Base-by-base conservation (phyloP, 768 basidiomycete species). In the Calocybe gangraenosa region DNA sequence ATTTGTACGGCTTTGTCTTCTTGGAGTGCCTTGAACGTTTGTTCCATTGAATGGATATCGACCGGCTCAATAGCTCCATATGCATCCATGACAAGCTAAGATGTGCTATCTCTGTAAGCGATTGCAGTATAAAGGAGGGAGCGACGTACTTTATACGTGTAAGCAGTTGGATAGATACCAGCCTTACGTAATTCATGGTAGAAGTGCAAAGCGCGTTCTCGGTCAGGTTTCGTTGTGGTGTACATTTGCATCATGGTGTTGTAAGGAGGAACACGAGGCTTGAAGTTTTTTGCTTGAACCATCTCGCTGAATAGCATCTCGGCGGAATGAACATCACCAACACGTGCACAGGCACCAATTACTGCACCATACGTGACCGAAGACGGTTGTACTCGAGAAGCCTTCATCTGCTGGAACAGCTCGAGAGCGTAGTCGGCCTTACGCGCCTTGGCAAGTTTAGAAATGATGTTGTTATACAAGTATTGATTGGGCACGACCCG, bases 211-310 rank as follows among this genome's bases (percentile, higher is more conserved):
- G 85, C 88, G 37, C 82, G 76, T 20, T 75, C 76, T 42, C 92
- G 79, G 51, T 90, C 84, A 1, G 92, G 95, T 62, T 87, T 89
- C n/a, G 87, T 92, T 44, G 84, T 81, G 39, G 87, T 84, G 66
- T 92, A 93, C 56, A 95, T 73, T 63, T 99, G 96, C 80, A 99
- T 97, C 93, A 99, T 96, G 25, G 87, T 93, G 68, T 99, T 99
- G 75, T 84, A 99, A 0, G 95, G 95, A 15, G 95, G 96, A 1
- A 96, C 83, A 6, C 93, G 75, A 7, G 94, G 85, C 66, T 75
- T 85, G 74, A 92, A 97, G 54, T 84, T 85, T 28, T 65, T 70
- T 48, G 80, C 72, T 35, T 64, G 52, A 0, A 71, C 62, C 96
- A 99, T 98, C 69, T 97, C 93, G 44, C 65, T 58, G 67, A 96